Base-by-base conservation (phyloP, 805 yeast species). In the Yarrowia deformans region DNA sequence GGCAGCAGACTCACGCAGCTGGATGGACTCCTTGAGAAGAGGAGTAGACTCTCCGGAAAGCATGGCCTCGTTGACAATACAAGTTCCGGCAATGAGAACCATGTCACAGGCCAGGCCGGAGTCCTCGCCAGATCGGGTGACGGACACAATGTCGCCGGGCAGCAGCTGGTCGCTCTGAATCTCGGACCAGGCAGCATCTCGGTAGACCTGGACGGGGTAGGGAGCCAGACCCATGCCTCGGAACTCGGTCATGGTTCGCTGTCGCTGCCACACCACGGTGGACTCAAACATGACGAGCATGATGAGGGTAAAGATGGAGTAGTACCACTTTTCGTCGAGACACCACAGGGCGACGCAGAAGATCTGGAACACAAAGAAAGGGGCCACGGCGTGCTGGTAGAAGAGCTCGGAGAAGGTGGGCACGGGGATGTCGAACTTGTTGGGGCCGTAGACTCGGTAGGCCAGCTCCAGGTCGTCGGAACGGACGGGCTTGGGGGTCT, bases 21-120 rank as follows among this genome's bases (percentile, higher is more conserved):
- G 87, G 72, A 93, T 86, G 1, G 97, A 90, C 80, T 95, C 99
- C 77, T 95, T 95, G 77, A 95, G 86, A 74, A 95, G 83, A 8
- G 99, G 99, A 54, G 99, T 95, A 7, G 98, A 93, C 81, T 95
- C 99, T 78, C 99, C 99, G 6, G 97, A 91, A 69, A 95, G 87
- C 99, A 95, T 95, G 32, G 99, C 99, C 83, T 95, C 99, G 77
- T 95, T 95, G 56, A 95, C 97, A 76, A 95, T 95, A 73, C 97
- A 95, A 19, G 97, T 85, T 67, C 99, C 99, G 74, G 89, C 93
- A 66, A 91, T 79, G 56, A 95, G 83, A 45, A 95, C 79, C 80
- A 95, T 80, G 79, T 95, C 99, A 82, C 99, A 95, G 18, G 99
- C 98, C 68, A 95, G 81, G 1, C 98, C 97, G 72, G 90, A 85